These are phyloP conservation scores for Seiridium cupressi DNA, from an alignment of 2,329 filamentous ascomycete species.

Conservation along the genomic window DNA sequence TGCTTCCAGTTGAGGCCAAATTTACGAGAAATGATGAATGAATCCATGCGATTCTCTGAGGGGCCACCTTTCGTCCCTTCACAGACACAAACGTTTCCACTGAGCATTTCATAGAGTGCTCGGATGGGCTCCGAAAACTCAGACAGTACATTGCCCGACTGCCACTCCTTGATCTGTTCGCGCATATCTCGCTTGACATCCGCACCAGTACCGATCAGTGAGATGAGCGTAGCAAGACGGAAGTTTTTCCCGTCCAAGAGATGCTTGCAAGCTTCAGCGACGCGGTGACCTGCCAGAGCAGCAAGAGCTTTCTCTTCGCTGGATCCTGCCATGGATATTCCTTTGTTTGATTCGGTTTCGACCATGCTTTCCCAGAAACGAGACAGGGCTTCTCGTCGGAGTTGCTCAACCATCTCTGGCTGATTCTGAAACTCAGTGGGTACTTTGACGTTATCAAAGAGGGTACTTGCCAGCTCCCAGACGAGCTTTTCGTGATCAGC, in stretches of 20 bases:
- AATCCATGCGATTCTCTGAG: slow-evolving; percentile 75
- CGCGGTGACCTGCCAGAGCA: slow-evolving; percentile 73
- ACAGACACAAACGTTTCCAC: slow-evolving; percentile 82
- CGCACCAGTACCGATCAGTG: slow-evolving; percentile 75
- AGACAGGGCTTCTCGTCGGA: slow-evolving; percentile 64
- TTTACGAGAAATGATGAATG: slow-evolving; percentile 78
- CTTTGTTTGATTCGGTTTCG: slow-evolving; percentile 53
- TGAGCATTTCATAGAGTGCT: slow-evolving; percentile 83
- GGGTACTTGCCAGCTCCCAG: slow-evolving; percentile 82
- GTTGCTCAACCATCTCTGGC: slow-evolving; percentile 31
- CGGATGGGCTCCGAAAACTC: slow-evolving; percentile 85
- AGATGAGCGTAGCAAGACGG: slow-evolving; percentile 78
- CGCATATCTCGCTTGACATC: slow-evolving; percentile 71
- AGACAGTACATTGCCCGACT: slow-evolving; percentile 75
- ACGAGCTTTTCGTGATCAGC: slow-evolving; percentile 67
- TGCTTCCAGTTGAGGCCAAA: slow-evolving; percentile 93
- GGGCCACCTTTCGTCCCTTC: slow-evolving; percentile 72
- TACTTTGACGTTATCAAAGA: slow-evolving; percentile 71
- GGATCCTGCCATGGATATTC: slow-evolving; percentile 57
- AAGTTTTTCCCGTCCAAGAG: slow-evolving; percentile 76
- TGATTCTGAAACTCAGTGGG: slow-evolving; percentile 36
- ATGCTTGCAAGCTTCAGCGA: slow-evolving; percentile 79
- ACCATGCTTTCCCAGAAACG: slow-evolving; percentile 66
- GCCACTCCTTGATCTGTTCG: slow-evolving; percentile 82
- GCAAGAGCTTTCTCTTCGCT: slow-evolving; percentile 82